Percentiles rank a stretch among this genome's conserved stretches.
Evolutionary conservation across 352 stramenopile species (phyloP).

Genomic region (Globisporangium heterothallicum): DNA sequence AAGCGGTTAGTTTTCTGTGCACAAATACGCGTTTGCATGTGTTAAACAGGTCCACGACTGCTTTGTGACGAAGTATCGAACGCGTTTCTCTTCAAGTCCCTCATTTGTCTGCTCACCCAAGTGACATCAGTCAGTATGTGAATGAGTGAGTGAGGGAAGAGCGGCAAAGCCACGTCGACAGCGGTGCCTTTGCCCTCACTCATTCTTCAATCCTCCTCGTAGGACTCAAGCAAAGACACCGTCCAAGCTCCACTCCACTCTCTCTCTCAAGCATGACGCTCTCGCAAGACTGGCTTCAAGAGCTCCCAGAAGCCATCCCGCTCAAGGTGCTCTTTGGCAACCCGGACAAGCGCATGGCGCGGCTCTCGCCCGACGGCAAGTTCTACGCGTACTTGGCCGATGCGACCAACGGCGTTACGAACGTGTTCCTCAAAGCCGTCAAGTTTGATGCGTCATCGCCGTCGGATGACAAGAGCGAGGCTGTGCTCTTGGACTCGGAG

Average conservation of each 20-base stretch:
- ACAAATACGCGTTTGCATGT: no score
- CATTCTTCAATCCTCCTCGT: not conserved
- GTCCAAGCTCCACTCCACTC: not conserved
- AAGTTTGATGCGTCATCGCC: no score
- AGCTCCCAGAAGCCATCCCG: constrained; percentile 30
- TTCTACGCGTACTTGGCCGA: constrained; percentile 46
- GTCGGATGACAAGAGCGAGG: constrained; percentile 22
- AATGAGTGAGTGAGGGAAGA: no score
- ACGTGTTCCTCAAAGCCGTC: constrained; percentile 38
- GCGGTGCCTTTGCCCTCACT: no score
- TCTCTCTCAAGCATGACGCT: constrained; percentile 3
- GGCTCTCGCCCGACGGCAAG: constrained; percentile 37
- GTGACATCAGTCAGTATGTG: no score
- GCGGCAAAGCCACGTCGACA: no score
- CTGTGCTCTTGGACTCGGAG: constrained; percentile 16
- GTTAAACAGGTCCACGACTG: no score
- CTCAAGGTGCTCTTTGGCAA: constrained; percentile 44
- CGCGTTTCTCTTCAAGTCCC: no score
- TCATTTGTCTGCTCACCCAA: no score
- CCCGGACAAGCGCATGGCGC: constrained; percentile 35
- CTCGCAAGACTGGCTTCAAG: constrained; percentile 10
- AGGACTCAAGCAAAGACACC: not conserved
- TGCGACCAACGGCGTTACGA: constrained; percentile 30
- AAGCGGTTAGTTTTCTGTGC: no score
- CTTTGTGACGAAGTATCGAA: no score